Conservation (phyloP, 2,329 filamentous ascomycete species). For the Fusarium armeniacum region DNA sequence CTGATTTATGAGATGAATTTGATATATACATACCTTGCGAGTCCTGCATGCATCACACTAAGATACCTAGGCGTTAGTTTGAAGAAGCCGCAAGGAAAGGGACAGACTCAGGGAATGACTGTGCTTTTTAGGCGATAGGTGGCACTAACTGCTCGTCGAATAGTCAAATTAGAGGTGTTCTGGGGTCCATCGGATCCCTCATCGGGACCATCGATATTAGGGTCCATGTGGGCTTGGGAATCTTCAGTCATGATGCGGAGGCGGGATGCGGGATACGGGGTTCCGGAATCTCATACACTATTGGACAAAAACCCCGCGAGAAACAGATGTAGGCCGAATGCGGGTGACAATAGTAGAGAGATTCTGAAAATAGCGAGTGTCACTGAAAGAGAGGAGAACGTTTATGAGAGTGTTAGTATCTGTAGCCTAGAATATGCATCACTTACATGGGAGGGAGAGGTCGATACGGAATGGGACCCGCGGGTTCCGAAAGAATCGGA, state of each 20-base stretch:
- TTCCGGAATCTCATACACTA: conserved; percentile 24
- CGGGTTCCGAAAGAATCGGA: conserved; percentile 37
- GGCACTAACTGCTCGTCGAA: conserved; percentile 48
- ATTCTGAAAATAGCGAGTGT: neutral
- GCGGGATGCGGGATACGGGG: neutral
- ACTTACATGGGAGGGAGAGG: conserved; percentile 19
- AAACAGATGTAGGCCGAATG: neutral
- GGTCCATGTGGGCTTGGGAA: conserved; percentile 27
- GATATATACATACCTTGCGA: conserved; percentile 51
- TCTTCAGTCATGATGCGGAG: conserved; percentile 34
- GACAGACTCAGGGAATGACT: conserved; percentile 1
- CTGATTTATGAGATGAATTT: conserved; percentile 36
- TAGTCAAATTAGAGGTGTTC: conserved; percentile 37
- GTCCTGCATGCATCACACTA: conserved; percentile 54
- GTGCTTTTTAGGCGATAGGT: conserved; percentile 2
- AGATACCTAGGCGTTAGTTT: conserved; percentile 37
- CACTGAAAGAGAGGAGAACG: neutral
- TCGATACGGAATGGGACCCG: conserved; percentile 39
- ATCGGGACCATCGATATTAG: conserved; percentile 40
- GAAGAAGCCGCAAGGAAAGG: neutral
- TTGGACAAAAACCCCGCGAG: neutral
- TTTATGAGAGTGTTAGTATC: neutral
- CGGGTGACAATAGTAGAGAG: neutral
- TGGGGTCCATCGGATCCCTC: conserved; percentile 46
- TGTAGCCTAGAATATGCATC: neutral